A percentile compares a stretch with the other conserved stretches of the same genome.
These are phyloP conservation scores for Drechslerella stenobrocha DNA, from an alignment of 2,329 filamentous ascomycete genomes.

Conservation along the genomic window DNA sequence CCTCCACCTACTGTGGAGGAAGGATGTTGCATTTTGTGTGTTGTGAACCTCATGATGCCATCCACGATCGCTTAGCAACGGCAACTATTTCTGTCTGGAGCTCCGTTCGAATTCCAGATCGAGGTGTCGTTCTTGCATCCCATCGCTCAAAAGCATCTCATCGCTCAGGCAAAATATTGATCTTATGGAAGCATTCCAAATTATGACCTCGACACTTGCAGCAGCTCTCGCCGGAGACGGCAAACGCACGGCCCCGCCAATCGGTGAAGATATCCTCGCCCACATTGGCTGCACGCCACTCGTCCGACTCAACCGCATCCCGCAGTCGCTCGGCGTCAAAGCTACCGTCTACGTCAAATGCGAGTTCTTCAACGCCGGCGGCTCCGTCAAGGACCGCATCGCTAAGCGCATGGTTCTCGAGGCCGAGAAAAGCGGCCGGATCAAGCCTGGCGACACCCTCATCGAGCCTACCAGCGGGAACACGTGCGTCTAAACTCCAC, in stretches of 20 bases:
- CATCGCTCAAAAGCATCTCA: neutral
- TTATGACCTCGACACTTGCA: conserved; percentile 33
- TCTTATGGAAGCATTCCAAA: conserved; percentile 40
- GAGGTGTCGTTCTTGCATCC: neutral
- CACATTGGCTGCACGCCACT: conserved; percentile 91
- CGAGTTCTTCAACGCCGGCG: conserved; percentile 91
- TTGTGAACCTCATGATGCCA: neutral
- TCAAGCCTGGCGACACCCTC: conserved; percentile 94
- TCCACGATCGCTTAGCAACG: neutral
- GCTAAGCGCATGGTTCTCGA: conserved; percentile 96
- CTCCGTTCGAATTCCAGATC: neutral
- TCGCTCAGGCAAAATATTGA: too few species aligned
- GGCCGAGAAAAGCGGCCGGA: conserved; percentile 84
- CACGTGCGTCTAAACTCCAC: conserved; percentile 62
- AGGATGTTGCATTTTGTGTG: conserved; percentile 3
- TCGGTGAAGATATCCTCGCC: conserved; percentile 32
- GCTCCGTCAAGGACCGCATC: conserved; percentile 92
- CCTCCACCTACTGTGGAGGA: too few species aligned
- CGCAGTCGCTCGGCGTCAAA: conserved; percentile 84
- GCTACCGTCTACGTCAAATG: conserved; percentile 88
- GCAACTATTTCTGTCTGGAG: neutral
- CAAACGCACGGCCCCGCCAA: conserved; percentile 54
- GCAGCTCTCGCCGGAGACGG: conserved; percentile 54
- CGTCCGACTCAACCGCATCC: conserved; percentile 88
- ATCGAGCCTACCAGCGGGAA: conserved; percentile 99